Evolutionary conservation across 352 stramenopile genomes (phyloP).

Genomic region (Chrysophaeum taylorii): DNA sequence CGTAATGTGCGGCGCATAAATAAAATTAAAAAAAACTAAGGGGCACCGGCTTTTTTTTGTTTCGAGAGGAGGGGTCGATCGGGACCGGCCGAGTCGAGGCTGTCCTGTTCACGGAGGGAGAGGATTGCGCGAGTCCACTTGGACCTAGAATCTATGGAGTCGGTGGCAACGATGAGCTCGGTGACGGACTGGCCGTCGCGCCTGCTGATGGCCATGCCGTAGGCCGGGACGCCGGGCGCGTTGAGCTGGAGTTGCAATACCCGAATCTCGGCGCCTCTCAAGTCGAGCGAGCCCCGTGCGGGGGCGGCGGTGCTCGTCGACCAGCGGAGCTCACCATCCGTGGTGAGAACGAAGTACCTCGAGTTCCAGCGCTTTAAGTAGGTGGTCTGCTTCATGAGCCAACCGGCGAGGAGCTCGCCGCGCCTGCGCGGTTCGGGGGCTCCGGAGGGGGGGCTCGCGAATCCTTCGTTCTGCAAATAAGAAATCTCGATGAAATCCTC

Average conservation of each 20-base stretch:
- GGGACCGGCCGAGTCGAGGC: too few species aligned
- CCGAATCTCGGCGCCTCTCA: not conserved
- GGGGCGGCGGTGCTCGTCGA: not conserved
- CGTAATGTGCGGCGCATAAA: too few species aligned
- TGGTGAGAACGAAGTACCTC: not conserved
- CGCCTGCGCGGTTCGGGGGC: not conserved
- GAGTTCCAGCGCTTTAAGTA: not conserved
- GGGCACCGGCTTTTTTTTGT: too few species aligned
- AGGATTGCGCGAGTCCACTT: too few species aligned
- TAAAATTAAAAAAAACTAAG: too few species aligned
- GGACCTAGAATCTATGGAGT: not conserved
- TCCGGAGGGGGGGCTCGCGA: too few species aligned
- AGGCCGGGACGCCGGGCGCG: not conserved
- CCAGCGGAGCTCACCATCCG: not conserved
- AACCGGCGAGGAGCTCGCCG: not conserved
- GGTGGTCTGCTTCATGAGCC: slow-evolving; percentile 6
- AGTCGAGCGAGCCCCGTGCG: not conserved
- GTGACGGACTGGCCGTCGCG: not conserved
- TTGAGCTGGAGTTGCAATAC: not conserved
- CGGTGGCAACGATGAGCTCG: not conserved
- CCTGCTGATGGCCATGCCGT: not conserved
- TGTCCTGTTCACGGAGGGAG: too few species aligned
- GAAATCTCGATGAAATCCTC: slow-evolving; percentile 1
- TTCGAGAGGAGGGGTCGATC: too few species aligned
- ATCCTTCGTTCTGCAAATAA: too few species aligned